Conservation (phyloP, 2,329 filamentous ascomycete genomes). For the Sporothrix pallida region DNA sequence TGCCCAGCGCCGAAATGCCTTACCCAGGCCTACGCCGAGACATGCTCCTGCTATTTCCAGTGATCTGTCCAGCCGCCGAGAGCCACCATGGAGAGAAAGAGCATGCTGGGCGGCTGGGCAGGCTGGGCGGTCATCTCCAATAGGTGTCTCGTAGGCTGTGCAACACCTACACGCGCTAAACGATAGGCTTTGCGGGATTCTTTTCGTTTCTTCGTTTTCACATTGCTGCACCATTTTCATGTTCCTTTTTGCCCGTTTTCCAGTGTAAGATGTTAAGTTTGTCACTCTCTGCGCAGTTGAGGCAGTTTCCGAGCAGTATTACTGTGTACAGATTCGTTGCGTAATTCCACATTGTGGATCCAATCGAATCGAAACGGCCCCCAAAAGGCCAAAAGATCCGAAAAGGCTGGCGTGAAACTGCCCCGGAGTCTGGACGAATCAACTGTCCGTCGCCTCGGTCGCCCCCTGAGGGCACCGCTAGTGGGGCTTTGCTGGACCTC, state of each 20-base stretch:
- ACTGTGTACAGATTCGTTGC: background rate
- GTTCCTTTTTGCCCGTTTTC: background rate
- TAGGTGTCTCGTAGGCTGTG: background rate
- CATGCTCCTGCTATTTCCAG: background rate
- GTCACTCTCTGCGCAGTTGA: background rate
- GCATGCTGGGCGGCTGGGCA: background rate
- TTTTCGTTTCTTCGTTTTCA: no score
- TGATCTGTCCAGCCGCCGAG: background rate
- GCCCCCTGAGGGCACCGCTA: background rate
- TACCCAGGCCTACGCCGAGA: background rate
- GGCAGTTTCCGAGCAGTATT: background rate
- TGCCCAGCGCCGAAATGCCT: conserved; percentile 19
- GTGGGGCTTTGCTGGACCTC: no score
- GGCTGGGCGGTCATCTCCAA: background rate
- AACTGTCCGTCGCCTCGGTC: background rate
- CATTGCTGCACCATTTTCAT: background rate
- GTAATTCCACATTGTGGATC: conserved; percentile 3
- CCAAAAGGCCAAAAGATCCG: no score
- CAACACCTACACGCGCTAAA: background rate
- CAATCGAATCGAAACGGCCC: background rate
- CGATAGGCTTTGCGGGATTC: background rate
- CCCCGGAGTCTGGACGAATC: conserved; percentile 14
- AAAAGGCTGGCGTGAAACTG: conserved; percentile 14
- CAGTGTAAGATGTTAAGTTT: no score
- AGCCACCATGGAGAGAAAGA: background rate